Conservation (phyloP, 805 yeast genomes). For the Suhomyces sp. region DNA sequence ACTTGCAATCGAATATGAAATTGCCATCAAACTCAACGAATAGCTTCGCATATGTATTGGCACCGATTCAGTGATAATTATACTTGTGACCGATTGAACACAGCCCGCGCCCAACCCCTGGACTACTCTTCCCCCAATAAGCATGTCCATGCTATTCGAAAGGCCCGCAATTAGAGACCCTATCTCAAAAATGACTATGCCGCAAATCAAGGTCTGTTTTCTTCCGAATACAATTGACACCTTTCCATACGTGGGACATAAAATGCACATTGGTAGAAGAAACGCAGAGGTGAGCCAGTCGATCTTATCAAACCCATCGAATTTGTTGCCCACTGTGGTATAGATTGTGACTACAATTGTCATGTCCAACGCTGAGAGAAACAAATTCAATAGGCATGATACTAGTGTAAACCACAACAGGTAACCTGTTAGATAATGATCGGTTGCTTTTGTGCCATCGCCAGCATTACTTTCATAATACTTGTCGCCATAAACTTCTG, state of each 20-base stretch:
- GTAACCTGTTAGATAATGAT: conserved; percentile 30
- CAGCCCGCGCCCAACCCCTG: conserved; percentile 74
- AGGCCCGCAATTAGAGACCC: conserved; percentile 62
- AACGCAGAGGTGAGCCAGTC: conserved; percentile 60
- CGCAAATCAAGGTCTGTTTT: conserved; percentile 43
- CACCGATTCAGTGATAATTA: conserved; percentile 55
- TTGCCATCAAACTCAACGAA: conserved; percentile 16
- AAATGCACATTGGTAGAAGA: conserved; percentile 49
- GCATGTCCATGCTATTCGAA: conserved; percentile 50
- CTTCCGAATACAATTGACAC: conserved; percentile 55
- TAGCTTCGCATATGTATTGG: conserved; percentile 31
- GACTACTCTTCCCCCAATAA: conserved; percentile 68
- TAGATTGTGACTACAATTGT: conserved; percentile 52
- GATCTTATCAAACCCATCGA: conserved; percentile 45
- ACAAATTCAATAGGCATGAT: conserved; percentile 27
- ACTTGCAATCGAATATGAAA: conserved; percentile 17
- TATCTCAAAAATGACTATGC: conserved; percentile 52
- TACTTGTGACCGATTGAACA: conserved; percentile 51
- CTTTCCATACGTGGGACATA: conserved; percentile 56
- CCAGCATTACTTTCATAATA: conserved; percentile 37
- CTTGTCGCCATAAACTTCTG: conserved; percentile 9
- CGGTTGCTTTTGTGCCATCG: conserved; percentile 34
- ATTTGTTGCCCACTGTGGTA: conserved; percentile 46
- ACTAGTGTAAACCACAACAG: conserved; percentile 20
- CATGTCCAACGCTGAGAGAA: conserved; percentile 50